Evolutionary conservation across 2,329 filamentous ascomycete species (phyloP).

Genomic region (Aspergillus tanneri): DNA sequence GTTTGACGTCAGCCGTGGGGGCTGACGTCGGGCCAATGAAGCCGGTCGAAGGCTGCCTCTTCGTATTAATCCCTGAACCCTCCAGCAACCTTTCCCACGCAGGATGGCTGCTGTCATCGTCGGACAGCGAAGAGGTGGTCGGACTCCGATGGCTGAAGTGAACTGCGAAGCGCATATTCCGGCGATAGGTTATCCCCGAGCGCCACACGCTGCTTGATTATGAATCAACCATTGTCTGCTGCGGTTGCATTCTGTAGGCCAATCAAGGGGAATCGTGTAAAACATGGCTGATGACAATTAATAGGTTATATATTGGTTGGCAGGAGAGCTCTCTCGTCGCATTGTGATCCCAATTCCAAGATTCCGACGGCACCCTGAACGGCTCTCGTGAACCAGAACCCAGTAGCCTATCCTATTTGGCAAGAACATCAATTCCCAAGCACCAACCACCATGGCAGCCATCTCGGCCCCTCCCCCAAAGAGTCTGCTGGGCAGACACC

Average conservation of each 20-base stretch:
- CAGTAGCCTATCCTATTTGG: no score
- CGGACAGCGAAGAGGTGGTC: background rate
- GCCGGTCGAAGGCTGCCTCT: no score
- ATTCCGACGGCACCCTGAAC: no score
- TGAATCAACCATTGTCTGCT: background rate
- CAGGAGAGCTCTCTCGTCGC: no score
- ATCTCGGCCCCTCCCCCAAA: background rate
- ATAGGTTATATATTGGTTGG: no score
- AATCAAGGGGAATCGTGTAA: background rate
- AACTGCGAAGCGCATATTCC: background rate
- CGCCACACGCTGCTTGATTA: no score
- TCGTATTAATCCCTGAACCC: no score
- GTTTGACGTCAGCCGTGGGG: no score
- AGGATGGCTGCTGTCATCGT: background rate
- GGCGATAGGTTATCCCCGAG: conserved; percentile 4
- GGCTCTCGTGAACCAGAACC: no score
- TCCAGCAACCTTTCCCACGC: no score
- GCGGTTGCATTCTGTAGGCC: background rate
- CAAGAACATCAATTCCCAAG: background rate
- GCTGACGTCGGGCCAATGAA: no score
- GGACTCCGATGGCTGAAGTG: background rate
- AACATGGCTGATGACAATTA: background rate
- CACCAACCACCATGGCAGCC: background rate
- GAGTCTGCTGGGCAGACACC: conserved; percentile 14
- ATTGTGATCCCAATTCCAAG: no score